phyloP scores from a whole-genome alignment of 768 basidiomycete species.

The Lyophyllum shimeji region DNA sequence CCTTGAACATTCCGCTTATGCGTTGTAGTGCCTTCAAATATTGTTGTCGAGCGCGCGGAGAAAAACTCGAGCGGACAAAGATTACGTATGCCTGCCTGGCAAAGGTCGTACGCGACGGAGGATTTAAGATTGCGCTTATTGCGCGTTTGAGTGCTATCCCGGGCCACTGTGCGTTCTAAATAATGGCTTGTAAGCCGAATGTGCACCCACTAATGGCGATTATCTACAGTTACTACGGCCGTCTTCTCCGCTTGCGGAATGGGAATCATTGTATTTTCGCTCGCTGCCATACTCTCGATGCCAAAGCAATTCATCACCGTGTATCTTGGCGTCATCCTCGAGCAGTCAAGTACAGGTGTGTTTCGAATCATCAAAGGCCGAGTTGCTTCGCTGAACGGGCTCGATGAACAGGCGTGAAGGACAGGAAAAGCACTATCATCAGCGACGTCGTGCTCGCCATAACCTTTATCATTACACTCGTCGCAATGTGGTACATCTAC shows the following conservation, averaged over 20 bases:
- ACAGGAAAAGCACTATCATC: constrained; percentile 58
- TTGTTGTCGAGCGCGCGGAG: constrained; percentile 70
- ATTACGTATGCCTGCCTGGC: constrained; percentile 63
- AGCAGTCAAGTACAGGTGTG: constrained; percentile 43
- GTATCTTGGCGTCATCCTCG: constrained; percentile 83
- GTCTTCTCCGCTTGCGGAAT: constrained; percentile 91
- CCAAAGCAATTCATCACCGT: constrained; percentile 93
- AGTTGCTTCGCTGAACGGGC: background rate
- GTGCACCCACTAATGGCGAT: constrained; percentile 2
- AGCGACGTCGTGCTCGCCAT: constrained; percentile 66
- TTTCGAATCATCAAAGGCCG: background rate
- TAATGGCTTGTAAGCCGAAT: background rate
- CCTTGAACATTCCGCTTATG: background rate
- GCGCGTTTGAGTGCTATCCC: constrained; percentile 83
- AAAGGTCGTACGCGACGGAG: constrained; percentile 79
- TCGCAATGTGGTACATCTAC: constrained; percentile 85
- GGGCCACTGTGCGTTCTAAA: constrained; percentile 62
- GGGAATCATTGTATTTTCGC: constrained; percentile 70
- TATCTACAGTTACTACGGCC: constrained; percentile 74
- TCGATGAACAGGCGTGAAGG: constrained; percentile 29
- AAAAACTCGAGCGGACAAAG: constrained; percentile 63
- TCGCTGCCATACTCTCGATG: constrained; percentile 80
- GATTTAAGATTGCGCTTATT: constrained; percentile 80
- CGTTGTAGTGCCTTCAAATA: constrained; percentile 74
- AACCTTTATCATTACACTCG: constrained; percentile 69